Base-by-base conservation (phyloP, 2,329 filamentous ascomycete genomes). In the Neurospora sp. region DNA sequence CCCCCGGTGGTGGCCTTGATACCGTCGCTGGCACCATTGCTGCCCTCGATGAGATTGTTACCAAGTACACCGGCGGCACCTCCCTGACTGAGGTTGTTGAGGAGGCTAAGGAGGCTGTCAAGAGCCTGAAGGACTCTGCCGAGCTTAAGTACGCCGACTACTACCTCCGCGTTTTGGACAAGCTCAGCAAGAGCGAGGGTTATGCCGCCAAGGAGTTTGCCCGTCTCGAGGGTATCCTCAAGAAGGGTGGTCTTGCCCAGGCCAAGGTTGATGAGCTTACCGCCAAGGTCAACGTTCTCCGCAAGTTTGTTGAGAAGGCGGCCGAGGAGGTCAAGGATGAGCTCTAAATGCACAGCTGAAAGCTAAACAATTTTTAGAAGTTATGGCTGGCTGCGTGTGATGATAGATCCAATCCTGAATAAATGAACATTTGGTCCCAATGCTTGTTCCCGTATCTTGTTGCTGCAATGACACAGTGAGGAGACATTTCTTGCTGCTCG, bases 131-230 rank as follows among this genome's bases (percentile, higher is more conserved):
- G 82, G 89, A 87, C 68, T 79, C 83, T 72, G 83, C 82, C 13
- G 83, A 88, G 80, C 81, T 90, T 80, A 93, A 92, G 84, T 97
- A 95, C 78, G 93, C 93, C 66, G 87, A 94, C 82, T 99, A 99
- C 87, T 98, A 99, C 81, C 85, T 96, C 79, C 93, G 92, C 79
- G 93, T 97, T 69, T 91, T 96, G 72, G 88, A 92, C 79, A 98
- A 97, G 89, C 83, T 96, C 73, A 85, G 84, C 78, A 85, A 90
- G 80, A 96, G 91, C 82, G 85, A 91, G 72, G 90, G 85, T 68
- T 97, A 93, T 78, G 93, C 89, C 67, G 83, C 88, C 78, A 98
- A 97, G 89, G 95, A 98, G 85, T 84, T 94, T 73, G 86, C 89
- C 72, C 88, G 95, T 73, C 85, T 98, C 72, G 87, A 93, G 76